phyloP scores from a whole-genome alignment of 495 filamentous ascomycete species.

The Talaromyces liani region DNA sequence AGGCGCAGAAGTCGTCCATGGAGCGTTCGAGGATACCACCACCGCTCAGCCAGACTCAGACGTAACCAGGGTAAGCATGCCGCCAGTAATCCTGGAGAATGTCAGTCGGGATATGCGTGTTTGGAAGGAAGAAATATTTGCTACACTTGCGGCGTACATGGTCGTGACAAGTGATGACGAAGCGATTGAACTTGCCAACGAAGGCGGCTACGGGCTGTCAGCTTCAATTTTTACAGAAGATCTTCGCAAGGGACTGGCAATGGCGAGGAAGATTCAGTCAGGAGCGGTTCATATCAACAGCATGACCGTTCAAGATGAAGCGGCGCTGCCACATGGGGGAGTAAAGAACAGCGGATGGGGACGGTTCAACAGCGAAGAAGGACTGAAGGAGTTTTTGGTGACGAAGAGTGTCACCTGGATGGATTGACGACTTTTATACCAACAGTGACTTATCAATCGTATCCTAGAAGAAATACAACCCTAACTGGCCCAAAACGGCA shows the following conservation, averaged over 20 bases:
- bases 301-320: constrained; percentile 83
- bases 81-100: constrained; percentile 38
- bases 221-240: constrained; percentile 42
- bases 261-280: constrained; percentile 45
- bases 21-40: neutral
- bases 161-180: constrained; percentile 37
- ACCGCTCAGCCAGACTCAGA: neutral
- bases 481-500: neutral
- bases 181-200: constrained; percentile 39
- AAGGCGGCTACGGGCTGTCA: constrained; percentile 39
- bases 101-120: constrained; percentile 69
- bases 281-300: constrained; percentile 79
- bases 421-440: constrained; percentile 17
- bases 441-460: neutral
- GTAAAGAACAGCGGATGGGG: constrained; percentile 81
- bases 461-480: neutral
- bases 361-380: constrained; percentile 47
- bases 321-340: constrained; percentile 71
- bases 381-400: constrained; percentile 67
- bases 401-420: constrained; percentile 78
- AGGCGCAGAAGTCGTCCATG: constrained; percentile 8
- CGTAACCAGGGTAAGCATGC: constrained; percentile 26
- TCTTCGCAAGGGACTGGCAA: constrained; percentile 35
- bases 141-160: constrained; percentile 54
- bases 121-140: constrained; percentile 74